phyloP scores from a whole-genome alignment of 768 basidiomycete species.

The Suillus decipiens region DNA sequence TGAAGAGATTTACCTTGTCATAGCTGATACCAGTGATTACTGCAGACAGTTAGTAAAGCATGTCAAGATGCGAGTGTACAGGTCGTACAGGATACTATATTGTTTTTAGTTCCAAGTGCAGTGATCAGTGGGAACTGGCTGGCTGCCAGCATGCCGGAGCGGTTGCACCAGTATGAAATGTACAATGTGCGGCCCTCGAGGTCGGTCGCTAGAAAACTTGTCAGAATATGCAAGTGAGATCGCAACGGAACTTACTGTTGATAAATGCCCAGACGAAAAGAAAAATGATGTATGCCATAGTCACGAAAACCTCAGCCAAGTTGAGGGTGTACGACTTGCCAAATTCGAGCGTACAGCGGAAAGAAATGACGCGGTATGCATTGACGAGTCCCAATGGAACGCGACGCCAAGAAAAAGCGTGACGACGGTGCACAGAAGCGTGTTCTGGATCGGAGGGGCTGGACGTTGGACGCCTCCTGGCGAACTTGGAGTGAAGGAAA shows the following conservation, averaged over 20 bases:
- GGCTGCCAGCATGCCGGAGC: slow-evolving; percentile 44
- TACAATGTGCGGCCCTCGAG: slow-evolving; percentile 19
- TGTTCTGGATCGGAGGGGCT: slow-evolving; percentile 9
- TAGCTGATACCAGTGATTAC: slow-evolving; percentile 55
- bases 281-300: slow-evolving; percentile 43
- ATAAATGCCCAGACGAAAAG: slow-evolving; percentile 45
- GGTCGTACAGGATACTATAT: slow-evolving; percentile 44
- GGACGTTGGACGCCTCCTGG: not conserved
- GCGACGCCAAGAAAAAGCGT: slow-evolving; percentile 41
- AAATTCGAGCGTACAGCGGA: slow-evolving; percentile 47
- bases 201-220: slow-evolving; percentile 21
- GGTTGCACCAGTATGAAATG: slow-evolving; percentile 31
- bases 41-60: slow-evolving; percentile 22
- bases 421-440: slow-evolving; percentile 17
- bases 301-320: slow-evolving; percentile 47
- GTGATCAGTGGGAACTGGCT: slow-evolving; percentile 56
- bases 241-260: slow-evolving; percentile 39
- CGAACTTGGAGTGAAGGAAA: slow-evolving; percentile 18
- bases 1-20: slow-evolving; percentile 42
- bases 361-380: slow-evolving; percentile 45
- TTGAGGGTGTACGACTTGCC: slow-evolving; percentile 38
- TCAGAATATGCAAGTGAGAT: not conserved
- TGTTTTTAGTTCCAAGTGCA: slow-evolving; percentile 64
- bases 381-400: slow-evolving; percentile 38
- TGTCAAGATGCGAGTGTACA: not conserved